Evolutionary conservation across 148 eudicot species (phyloP), one percentile per base, ranked within the genome.

Genomic region (Vaccinium corymbosum): DNA sequence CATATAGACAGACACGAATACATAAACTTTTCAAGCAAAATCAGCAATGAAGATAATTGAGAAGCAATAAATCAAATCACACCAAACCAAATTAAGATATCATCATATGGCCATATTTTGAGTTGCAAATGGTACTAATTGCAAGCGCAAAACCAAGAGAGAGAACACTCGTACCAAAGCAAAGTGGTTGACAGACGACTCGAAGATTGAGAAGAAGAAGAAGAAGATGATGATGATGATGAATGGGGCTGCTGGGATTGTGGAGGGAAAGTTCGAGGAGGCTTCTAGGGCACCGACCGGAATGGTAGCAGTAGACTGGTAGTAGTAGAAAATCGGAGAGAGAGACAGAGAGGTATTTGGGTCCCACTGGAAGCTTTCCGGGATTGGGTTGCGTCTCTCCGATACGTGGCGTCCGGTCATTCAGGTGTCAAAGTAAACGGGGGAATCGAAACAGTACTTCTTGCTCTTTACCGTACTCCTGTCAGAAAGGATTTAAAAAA

Each of bases 261-360:
- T 80, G 72, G 75, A 51, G 22, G 57, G 68, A 81, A 81, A 22
- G n/a, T 64, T 48, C 76, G 35, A 13, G 73, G 82, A 80, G 68
- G 13, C 72, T 61, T 80, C 82, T 59, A 19, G 82, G 66, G 50
- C 66, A 35, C 38, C 38, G 38, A 35, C 38, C 38, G 38, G 38
- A 35, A 42, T 42, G 5, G 46, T 42, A 42, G 46, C 6, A 42
- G 46, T 4, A 42, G 46, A 42, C 6, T 42, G 6, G 46, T 42
- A 42, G 46, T 42, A 42, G 46, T 42, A 42, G 46, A 3, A 42
- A 4, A 3, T 4, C 4, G 4, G 50, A 10, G 50, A 19, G 48
- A 16, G 50, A 32, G 76, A 72, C 38, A 68, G 73, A 68, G 73
- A 25, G 72, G 29, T 38, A 1, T 17, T 46, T 46, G 59, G 66